Conservation (phyloP, 129 eudicot species). For the Scalesia atractyloides region DNA sequence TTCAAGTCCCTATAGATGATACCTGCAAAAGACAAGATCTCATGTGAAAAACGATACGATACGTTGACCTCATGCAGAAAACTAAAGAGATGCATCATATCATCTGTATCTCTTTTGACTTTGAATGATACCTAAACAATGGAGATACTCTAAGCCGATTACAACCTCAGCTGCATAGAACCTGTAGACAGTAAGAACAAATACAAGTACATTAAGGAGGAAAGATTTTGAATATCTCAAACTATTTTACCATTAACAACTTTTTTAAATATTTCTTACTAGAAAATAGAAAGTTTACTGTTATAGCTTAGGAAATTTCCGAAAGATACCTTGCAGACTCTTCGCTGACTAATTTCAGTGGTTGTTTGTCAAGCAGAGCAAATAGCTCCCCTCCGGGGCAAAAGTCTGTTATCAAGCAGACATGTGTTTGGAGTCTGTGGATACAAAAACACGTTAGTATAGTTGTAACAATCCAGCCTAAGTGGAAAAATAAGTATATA, state of each 20-base stretch:
- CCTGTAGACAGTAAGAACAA: slow-evolving; percentile 43
- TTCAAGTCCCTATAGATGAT: slow-evolving; percentile 92
- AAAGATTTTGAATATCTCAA: neutral
- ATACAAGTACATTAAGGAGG: neutral
- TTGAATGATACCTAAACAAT: slow-evolving; percentile 73
- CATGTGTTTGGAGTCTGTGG: slow-evolving; percentile 92
- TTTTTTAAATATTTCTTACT: neutral
- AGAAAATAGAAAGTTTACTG: neutral
- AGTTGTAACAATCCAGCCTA: neutral
- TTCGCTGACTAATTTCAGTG: slow-evolving; percentile 77
- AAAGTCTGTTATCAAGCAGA: slow-evolving; percentile 97
- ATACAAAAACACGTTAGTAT: slow-evolving; percentile 28
- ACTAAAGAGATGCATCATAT: too few relatives aligned
- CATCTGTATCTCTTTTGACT: neutral
- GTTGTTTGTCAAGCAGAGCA: slow-evolving; percentile 94
- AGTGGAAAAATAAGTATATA: neutral
- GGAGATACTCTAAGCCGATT: slow-evolving; percentile 95
- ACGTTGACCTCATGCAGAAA: neutral
- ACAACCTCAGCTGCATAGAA: slow-evolving; percentile 97
- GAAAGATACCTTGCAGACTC: slow-evolving; percentile 83
- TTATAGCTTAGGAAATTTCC: neutral
- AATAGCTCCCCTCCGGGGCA: slow-evolving; percentile 97
- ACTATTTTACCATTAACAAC: neutral
- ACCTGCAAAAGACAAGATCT: slow-evolving; percentile 45
- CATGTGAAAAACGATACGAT: slow-evolving; percentile 2